A percentile compares a stretch with the other conserved stretches of the same genome.
These are phyloP conservation scores for Trametes elegans DNA, from an alignment of 768 basidiomycete species.

Conservation along the genomic window DNA sequence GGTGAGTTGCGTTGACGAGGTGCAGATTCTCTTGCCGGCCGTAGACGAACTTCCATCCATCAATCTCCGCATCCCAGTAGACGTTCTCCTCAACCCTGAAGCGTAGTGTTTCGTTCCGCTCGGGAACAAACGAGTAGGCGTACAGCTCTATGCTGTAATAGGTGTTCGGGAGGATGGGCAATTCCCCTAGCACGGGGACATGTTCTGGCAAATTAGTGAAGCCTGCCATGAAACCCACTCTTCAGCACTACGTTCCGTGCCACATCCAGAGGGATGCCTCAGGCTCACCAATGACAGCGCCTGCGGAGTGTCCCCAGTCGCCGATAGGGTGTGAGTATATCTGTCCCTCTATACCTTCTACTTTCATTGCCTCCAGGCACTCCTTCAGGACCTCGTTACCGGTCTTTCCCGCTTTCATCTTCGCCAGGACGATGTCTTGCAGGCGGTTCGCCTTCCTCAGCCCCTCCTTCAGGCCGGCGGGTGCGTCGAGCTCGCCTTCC, in stretches of 20 bases:
- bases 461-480: slow-evolving; percentile 43
- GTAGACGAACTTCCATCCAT: slow-evolving; percentile 47
- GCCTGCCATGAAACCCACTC: slow-evolving; percentile 28
- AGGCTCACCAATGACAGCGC: slow-evolving; percentile 44
- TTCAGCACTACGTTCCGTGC: background rate
- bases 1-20: slow-evolving; percentile 32
- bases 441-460: slow-evolving; percentile 46
- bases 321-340: slow-evolving; percentile 56
- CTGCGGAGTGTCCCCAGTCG: slow-evolving; percentile 54
- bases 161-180: slow-evolving; percentile 46
- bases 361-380: slow-evolving; percentile 43
- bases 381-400: slow-evolving; percentile 45
- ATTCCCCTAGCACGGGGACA: slow-evolving; percentile 47
- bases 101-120: slow-evolving; percentile 45
- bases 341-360: slow-evolving; percentile 45
- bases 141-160: slow-evolving; percentile 56
- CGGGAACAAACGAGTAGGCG: slow-evolving; percentile 47
- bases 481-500: slow-evolving; percentile 40
- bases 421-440: slow-evolving; percentile 47
- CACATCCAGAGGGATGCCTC: too few species aligned
- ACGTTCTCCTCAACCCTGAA: slow-evolving; percentile 47
- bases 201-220: slow-evolving; percentile 43
- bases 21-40: slow-evolving; percentile 50
- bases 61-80: slow-evolving; percentile 37
- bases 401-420: slow-evolving; percentile 45